phyloP scores from a whole-genome alignment of 257 asterid genomes.

The Solanum virginianum region DNA sequence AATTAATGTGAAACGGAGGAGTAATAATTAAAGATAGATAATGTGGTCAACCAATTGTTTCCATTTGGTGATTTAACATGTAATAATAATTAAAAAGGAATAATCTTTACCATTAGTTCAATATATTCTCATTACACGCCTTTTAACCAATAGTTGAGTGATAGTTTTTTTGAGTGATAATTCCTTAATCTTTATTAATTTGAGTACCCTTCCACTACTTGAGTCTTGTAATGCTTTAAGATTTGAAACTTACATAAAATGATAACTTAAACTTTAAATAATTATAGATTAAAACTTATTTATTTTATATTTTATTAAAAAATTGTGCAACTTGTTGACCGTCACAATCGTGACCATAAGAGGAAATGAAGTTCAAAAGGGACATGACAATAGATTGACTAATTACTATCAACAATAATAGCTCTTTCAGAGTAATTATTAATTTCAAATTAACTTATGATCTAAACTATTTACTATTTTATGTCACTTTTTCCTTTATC shows the following conservation, averaged over 20 bases:
- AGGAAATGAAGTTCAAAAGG: not conserved
- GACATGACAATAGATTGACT: not conserved
- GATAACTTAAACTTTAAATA: not conserved
- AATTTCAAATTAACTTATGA: too few relatives aligned
- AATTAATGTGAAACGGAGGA: too few relatives aligned
- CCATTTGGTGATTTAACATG: not conserved
- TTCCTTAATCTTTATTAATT: not conserved
- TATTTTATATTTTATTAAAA: not conserved
- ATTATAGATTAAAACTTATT: not conserved
- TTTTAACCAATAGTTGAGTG: not conserved
- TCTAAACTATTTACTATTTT: too few relatives aligned
- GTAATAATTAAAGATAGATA: not conserved
- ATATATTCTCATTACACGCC: not conserved
- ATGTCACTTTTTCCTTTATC: too few relatives aligned
- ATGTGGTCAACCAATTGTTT: not conserved
- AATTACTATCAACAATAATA: too few relatives aligned
- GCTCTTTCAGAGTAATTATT: too few relatives aligned
- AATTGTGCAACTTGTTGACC: not conserved
- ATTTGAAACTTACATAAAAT: not conserved
- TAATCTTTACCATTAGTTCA: not conserved
- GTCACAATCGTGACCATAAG: not conserved
- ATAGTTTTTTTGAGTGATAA: not conserved
- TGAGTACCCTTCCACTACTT: not conserved
- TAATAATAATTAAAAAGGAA: not conserved
- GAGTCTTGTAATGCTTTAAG: not conserved